Evolutionary conservation across 2,329 filamentous ascomycete genomes (phyloP).

Genomic region (Diaporthe batatas): DNA sequence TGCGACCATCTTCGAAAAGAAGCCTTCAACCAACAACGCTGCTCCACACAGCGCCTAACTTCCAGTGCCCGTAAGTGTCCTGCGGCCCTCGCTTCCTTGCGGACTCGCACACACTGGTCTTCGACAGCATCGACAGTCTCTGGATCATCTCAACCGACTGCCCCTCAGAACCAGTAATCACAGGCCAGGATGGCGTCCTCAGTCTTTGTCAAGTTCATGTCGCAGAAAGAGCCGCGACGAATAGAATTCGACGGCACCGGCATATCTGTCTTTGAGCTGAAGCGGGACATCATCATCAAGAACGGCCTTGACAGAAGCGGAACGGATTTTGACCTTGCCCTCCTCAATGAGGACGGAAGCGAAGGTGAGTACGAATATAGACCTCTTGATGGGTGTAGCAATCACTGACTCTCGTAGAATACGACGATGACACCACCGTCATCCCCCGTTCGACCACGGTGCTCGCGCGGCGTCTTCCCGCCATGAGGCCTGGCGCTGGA

Average conservation of each 20-base stretch:
- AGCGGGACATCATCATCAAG: slow-evolving; percentile 97
- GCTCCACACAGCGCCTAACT: slow-evolving; percentile 41
- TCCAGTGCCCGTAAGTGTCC: slow-evolving; percentile 33
- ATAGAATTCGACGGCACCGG: slow-evolving; percentile 98
- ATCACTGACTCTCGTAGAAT: slow-evolving; percentile 70
- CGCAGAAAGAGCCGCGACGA: slow-evolving; percentile 92
- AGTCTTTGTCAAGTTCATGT: slow-evolving; percentile 99
- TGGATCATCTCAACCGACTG: slow-evolving; percentile 1
- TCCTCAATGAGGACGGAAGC: slow-evolving; percentile 91
- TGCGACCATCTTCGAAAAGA: slow-evolving; percentile 31
- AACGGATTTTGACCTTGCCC: slow-evolving; percentile 94
- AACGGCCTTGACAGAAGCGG: slow-evolving; percentile 90
- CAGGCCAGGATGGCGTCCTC: slow-evolving; percentile 85
- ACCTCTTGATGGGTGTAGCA: neutral
- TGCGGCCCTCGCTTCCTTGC: slow-evolving; percentile 27
- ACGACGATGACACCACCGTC: slow-evolving; percentile 97
- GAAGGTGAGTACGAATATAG: slow-evolving; percentile 76
- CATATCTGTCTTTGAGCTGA: slow-evolving; percentile 98
- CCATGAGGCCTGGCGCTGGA: slow-evolving; percentile 86
- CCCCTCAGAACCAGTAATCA: slow-evolving; percentile 35
- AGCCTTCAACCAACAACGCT: slow-evolving; percentile 41
- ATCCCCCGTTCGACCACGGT: slow-evolving; percentile 96
- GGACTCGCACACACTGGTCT: slow-evolving; percentile 23
- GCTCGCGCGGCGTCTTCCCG: slow-evolving; percentile 87
- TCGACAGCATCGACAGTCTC: slow-evolving; percentile 34